Base-by-base conservation (phyloP, 163 green algal species). In the Volvox carteri region DNA sequence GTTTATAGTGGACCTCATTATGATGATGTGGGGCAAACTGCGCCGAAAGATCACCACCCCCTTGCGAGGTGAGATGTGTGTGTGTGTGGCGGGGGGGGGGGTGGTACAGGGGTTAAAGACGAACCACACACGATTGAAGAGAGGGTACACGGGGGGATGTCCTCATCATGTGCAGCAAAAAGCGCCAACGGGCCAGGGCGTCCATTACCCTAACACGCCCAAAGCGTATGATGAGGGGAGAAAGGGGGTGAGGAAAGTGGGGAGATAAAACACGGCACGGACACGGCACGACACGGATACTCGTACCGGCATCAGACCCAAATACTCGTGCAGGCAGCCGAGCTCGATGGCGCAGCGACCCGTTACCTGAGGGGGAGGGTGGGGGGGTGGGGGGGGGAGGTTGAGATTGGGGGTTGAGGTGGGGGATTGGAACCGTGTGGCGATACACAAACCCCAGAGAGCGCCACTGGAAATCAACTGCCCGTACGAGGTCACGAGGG, bases 231-330 rank as follows among this genome's bases (percentile, higher is more conserved):
- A n/a, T n/a, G n/a, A n/a, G n/a, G n/a, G n/a, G n/a, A n/a, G n/a
- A n/a, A n/a, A n/a, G n/a, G n/a, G n/a, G n/a, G n/a, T 75, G 30
- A 42, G n/a, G 9, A 12, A 18, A 14, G 70, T 35, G 16, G 44
- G 18, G 39, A 39, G 70, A 78, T 30, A 16, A 60, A 16, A 60
- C 50, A 60, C 16, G 50, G 58, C n/a, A 72, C 14, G 58, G 23
- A 12, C 58, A 33, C n/a, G 23, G 14, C 16, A 12, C 50, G 12
- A 16, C 30, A 75, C 9, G 44, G 18, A 8, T 12, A 46, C 35
- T 35, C 93, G 60, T 84, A 95, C 94, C 87, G 94, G 94, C 93
- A 96, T 94, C 54, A 93, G 37, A 4, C 86, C 92, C 50, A 96
- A 91, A 84, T 93, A 95, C 65, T 96, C 94, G 78, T 96, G 94